Conservation (phyloP, 345 rosid genomes). For the Tarenaya hassleriana region DNA sequence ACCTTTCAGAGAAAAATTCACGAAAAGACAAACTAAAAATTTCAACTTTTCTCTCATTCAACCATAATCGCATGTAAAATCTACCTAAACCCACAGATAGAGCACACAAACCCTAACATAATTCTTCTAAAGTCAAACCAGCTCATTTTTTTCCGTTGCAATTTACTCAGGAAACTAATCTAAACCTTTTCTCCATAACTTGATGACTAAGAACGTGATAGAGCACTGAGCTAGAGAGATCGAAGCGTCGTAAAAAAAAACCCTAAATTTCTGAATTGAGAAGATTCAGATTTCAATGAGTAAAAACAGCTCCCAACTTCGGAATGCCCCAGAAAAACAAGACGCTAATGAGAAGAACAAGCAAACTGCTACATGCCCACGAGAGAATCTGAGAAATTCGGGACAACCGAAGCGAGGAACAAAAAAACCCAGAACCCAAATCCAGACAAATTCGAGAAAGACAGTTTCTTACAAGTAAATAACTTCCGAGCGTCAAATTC, state of each 20-base stretch:
- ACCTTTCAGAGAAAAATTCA: neutral
- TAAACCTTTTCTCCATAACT: neutral
- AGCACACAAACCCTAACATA: neutral
- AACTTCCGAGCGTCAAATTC: slow-evolving; percentile 10
- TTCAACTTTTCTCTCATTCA: neutral
- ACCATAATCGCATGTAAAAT: neutral
- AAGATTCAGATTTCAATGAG: slow-evolving; percentile 2
- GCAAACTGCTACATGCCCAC: neutral
- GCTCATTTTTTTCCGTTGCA: neutral
- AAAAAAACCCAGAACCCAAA: neutral
- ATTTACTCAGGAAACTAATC: neutral
- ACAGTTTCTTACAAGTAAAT: slow-evolving; percentile 2
- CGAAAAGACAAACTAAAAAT: neutral
- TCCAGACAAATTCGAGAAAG: neutral
- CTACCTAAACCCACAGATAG: neutral
- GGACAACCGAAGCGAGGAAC: neutral
- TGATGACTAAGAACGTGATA: slow-evolving; percentile 2
- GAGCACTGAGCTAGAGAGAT: slow-evolving; percentile 9
- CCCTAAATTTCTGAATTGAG: slow-evolving; percentile 17
- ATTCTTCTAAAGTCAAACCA: neutral
- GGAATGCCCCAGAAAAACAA: neutral
- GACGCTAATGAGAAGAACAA: neutral
- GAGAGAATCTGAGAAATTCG: slow-evolving; percentile 13
- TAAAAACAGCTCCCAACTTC: neutral
- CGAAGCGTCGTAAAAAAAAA: slow-evolving; percentile 13